Conservation (phyloP, 495 filamentous ascomycete species). For the Lasiosphaeris hirsuta region DNA sequence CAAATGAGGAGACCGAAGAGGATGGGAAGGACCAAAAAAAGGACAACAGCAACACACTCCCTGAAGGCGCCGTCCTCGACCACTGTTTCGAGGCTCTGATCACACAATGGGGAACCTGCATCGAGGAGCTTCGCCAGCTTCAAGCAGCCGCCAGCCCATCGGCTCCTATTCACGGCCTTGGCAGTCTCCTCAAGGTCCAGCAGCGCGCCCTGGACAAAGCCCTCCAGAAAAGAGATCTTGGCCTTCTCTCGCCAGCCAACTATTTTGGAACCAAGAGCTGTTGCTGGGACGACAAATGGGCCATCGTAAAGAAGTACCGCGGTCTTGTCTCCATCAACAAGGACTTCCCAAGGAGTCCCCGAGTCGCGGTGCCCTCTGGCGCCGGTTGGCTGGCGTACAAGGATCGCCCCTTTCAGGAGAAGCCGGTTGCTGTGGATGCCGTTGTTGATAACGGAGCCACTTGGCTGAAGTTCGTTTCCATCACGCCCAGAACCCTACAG, state of each 20-base stretch:
- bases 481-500: slow-evolving; percentile 23
- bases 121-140: slow-evolving; percentile 24
- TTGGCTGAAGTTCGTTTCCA: slow-evolving; percentile 34
- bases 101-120: slow-evolving; percentile 24
- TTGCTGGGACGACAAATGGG: slow-evolving; percentile 32
- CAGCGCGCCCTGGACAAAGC: slow-evolving; percentile 28
- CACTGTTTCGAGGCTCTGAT: slow-evolving; percentile 17
- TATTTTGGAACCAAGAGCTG: slow-evolving; percentile 29
- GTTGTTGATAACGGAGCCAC: slow-evolving; percentile 32
- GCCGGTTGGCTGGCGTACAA: slow-evolving; percentile 26
- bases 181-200: slow-evolving; percentile 26
- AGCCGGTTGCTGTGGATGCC: slow-evolving; percentile 25
- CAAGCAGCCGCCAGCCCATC: slow-evolving; percentile 16
- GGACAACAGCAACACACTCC: no score
- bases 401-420: slow-evolving; percentile 27
- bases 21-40: no score
- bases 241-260: slow-evolving; percentile 20
- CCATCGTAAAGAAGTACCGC: slow-evolving; percentile 29
- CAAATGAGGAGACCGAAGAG: no score
- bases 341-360: slow-evolving; percentile 29
- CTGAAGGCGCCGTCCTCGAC: not conserved
- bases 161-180: slow-evolving; percentile 22
- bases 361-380: slow-evolving; percentile 13
- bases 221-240: slow-evolving; percentile 16
- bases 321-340: slow-evolving; percentile 32